Base-by-base conservation (phyloP, 176 grass and related monocot species). In the Miscanthus lutarioriparius region DNA sequence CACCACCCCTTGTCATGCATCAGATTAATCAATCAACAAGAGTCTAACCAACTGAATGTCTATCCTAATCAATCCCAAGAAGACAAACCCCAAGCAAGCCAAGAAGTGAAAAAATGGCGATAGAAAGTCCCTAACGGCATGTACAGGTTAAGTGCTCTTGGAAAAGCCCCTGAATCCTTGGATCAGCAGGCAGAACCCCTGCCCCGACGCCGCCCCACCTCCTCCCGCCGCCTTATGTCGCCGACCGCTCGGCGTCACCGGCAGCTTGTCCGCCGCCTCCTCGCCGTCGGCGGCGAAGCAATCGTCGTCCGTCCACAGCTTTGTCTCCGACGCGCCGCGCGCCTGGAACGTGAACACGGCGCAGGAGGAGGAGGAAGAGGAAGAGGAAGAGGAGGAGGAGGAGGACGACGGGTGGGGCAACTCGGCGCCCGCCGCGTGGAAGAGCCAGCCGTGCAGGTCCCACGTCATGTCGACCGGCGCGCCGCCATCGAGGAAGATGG, bases 361-460 rank as follows among this genome's bases (percentile, higher is more conserved):
- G 76, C 86, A 86, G 35, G 81, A 69, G 20, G 89, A 85, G 16
- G 76, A 62, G 10, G 87, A 82, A 0, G 87, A 51, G 13, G 26
- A 54, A 12, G 76, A 62, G 10, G 87, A 82, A 0, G 88, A 72
- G 14, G 89, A 89, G 16, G 76, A 62, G 10, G 87, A 82, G 0
- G 87, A 51, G 13, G 26, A 54, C 2, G 51, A 44, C 43, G n/a
- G 5, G 26, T 7, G 26, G 0, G 22, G 67, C 26, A 0, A 15
- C 8, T 64, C 26, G 26, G 27, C 84, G 17, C 30, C 41, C 14
- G 58, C 40, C 12, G 59, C 37, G 64, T 89, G 67, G 72, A 92
- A 94, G 53, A 91, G 76, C 92, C 92, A 94, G 54, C 80, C 87
- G 81, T 92, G 87, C 7, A 92, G 77, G 87, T 94, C 85, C 92